Base-by-base conservation (phyloP, 2,329 filamentous ascomycete genomes). In the Beauveria rudraprayagi region DNA sequence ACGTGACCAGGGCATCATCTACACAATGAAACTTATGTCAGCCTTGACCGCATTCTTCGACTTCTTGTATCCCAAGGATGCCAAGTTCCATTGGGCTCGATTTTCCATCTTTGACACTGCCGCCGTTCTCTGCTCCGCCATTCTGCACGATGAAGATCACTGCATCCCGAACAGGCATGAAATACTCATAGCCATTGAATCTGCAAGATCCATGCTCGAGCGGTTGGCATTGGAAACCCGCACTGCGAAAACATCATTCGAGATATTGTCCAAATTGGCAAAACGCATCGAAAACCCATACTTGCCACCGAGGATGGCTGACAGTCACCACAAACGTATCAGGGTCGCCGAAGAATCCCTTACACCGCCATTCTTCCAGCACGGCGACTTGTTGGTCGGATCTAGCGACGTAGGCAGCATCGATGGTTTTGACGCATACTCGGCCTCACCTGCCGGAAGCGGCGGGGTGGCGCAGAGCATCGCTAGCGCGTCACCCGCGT, bases 101-200 rank as follows among this genome's bases (percentile, higher is more conserved):
- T 83, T 82, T 61, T 72, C 73, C 48, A 76, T 81, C 37, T 83
- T 83, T 52, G 79, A 83, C 63, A 80, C 78, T 0, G 75, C 79
- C 0, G 78, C 80, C 0, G 70, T 80, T 19, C 67, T 82, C 5
- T 82, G 78, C 69, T 82, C 80, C 0, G 76, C 79, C 3, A 70
- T 83, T 7, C 73, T 81, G 5, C 80, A 83, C 62, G 80, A 83
- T 61, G 66, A 70, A n/a, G 70, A 77, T 34, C 65, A 67, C 19
- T 70, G 67, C 14, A 69, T 82, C 3, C 73, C 75, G 5, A 72
- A 71, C 14, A 75, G 76, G 14, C 69, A 75, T 1, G 72, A 77
- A 17, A 70, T 79, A 17, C 65, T 78, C 24, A 62, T 72, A 53
- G 72, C 72, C 1, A 76, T 83, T 37, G 67, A 70, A 3, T 65